Evolutionary conservation across 345 rosid genomes (phyloP).

Genomic region (Fremontodendron californicum): DNA sequence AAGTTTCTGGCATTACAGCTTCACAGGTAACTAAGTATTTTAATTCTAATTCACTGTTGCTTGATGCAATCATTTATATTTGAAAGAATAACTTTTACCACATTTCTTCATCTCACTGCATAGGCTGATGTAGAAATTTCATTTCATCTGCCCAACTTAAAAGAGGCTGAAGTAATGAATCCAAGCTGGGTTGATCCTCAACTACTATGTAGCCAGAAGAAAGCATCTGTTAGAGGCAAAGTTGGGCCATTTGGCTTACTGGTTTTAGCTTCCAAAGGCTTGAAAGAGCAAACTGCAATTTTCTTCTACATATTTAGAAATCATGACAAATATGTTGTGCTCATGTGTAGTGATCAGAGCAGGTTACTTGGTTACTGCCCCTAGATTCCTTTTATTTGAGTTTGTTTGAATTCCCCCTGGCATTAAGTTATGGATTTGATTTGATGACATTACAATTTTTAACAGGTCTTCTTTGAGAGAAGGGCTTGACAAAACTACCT

Average conservation of each 20-base stretch:
- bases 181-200: slow-evolving; percentile 58
- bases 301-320: slow-evolving; percentile 64
- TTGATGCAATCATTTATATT: neutral
- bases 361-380: slow-evolving; percentile 14
- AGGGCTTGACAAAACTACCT: slow-evolving; percentile 41
- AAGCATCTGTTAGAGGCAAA: slow-evolving; percentile 44
- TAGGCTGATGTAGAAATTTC: slow-evolving; percentile 74
- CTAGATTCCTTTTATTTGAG: neutral
- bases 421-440: neutral
- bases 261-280: slow-evolving; percentile 54
- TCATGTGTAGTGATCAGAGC: slow-evolving; percentile 96
- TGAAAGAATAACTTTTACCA: neutral
- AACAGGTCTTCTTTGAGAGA: slow-evolving; percentile 45
- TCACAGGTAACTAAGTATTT: slow-evolving; percentile 40
- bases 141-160: slow-evolving; percentile 38
- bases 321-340: slow-evolving; percentile 45
- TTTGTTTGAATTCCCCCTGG: neutral
- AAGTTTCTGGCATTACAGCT: slow-evolving; percentile 57
- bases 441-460: neutral
- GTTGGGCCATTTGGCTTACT: slow-evolving; percentile 74
- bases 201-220: slow-evolving; percentile 46
- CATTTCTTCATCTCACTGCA: neutral
- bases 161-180: slow-evolving; percentile 45
- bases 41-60: neutral
- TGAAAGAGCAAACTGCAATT: slow-evolving; percentile 58